Percentiles rank a stretch among this genome's conserved stretches.
Conservation (phyloP, 2,329 filamentous ascomycete species). For the Aspergillus japonicus region DNA sequence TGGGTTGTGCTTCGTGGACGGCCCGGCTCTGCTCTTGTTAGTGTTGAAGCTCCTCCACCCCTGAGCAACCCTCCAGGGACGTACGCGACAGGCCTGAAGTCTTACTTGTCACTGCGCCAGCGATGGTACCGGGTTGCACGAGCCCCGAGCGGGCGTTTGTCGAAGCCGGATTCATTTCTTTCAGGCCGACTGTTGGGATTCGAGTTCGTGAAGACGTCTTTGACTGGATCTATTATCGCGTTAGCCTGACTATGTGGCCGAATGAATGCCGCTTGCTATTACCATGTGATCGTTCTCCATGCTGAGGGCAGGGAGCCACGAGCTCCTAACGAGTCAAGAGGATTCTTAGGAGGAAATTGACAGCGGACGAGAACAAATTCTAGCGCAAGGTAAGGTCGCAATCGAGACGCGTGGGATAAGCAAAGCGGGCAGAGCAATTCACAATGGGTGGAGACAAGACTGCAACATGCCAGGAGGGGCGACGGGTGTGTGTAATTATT, state of each 20-base stretch:
- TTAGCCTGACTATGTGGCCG: conserved; percentile 5
- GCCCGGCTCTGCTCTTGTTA: conserved; percentile 46
- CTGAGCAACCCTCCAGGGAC: conserved; percentile 17
- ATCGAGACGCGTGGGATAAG: neutral
- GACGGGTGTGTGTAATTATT: neutral
- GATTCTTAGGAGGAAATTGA: neutral
- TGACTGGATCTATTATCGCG: conserved; percentile 24
- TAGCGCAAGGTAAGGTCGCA: neutral
- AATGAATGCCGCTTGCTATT: conserved; percentile 6
- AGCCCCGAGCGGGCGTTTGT: conserved; percentile 54
- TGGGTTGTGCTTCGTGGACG: conserved; percentile 50
- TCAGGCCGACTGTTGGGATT: conserved; percentile 40
- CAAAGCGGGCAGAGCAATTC: conserved; percentile 10
- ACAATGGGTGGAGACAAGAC: neutral
- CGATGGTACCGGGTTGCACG: conserved; percentile 43
- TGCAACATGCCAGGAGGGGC: conserved; percentile 18
- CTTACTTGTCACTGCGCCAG: conserved; percentile 47
- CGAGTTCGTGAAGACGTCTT: conserved; percentile 29
- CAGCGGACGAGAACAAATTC: conserved; percentile 6
- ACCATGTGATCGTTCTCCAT: conserved; percentile 39
- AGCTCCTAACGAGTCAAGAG: neutral
- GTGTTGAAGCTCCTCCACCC: neutral
- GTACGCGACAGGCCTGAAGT: conserved; percentile 46
- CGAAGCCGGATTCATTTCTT: conserved; percentile 52
- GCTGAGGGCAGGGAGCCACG: neutral